phyloP scores from a whole-genome alignment of 2,329 filamentous ascomycete species.

The Alternaria sp. region DNA sequence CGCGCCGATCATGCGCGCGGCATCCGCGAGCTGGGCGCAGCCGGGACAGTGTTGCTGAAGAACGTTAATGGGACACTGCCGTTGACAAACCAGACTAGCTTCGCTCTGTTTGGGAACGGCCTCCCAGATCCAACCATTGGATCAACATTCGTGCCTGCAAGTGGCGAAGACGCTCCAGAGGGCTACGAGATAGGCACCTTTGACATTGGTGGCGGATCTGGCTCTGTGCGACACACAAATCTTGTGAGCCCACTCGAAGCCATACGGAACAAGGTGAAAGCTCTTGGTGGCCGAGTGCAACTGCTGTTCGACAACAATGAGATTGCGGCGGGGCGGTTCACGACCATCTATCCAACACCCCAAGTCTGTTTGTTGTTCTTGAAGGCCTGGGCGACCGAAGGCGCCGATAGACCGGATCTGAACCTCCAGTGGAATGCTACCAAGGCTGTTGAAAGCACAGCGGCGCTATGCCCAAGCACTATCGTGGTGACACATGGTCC shows the following conservation, averaged over 20 bases:
- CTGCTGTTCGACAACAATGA: conserved; percentile 51
- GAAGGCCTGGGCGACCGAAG: conserved; percentile 59
- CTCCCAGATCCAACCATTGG: conserved; percentile 58
- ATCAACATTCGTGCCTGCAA: conserved; percentile 18
- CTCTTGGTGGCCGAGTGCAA: conserved; percentile 53
- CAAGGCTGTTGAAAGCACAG: conserved; percentile 50
- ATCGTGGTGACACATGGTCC: conserved; percentile 55
- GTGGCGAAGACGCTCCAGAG: conserved; percentile 1
- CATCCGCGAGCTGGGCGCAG: conserved; percentile 51
- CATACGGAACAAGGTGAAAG: conserved; percentile 37
- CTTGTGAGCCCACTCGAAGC: conserved; percentile 52
- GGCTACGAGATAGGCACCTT: conserved; percentile 53
- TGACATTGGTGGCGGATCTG: conserved; percentile 50
- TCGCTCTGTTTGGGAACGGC: conserved; percentile 58
- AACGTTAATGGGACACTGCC: conserved; percentile 58
- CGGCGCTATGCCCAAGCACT: conserved; percentile 56
- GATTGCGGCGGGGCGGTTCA: conserved; percentile 35
- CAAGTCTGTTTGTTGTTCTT: conserved; percentile 62
- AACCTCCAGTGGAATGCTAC: conserved; percentile 52
- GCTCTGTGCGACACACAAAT: conserved; percentile 48
- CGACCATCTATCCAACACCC: conserved; percentile 40
- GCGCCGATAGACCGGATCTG: conserved; percentile 49
- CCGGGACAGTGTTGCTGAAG: conserved; percentile 54
- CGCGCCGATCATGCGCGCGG: conserved; percentile 46
- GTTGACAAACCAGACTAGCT: conserved; percentile 53